Evolutionary conservation across 2,329 filamentous ascomycete species (phyloP).

Genomic region (Fonsecaea erecta): DNA sequence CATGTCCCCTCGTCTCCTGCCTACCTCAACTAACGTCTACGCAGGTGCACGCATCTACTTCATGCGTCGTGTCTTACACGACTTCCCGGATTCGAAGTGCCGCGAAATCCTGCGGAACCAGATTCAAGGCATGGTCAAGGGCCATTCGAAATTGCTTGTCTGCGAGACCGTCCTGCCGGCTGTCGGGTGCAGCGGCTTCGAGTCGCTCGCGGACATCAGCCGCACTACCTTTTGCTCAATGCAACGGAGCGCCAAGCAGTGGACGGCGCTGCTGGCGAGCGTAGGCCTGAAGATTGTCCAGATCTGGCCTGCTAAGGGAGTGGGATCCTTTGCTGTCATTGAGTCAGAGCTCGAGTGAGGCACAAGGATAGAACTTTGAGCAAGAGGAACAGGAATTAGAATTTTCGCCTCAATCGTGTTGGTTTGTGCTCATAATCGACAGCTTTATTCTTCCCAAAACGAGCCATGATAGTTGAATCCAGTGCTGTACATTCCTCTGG

Average conservation of each 20-base stretch:
- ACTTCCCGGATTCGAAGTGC: conserved; percentile 44
- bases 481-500: background rate
- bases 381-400: background rate
- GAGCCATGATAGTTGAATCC: background rate
- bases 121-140: conserved; percentile 36
- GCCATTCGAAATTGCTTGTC: conserved; percentile 39
- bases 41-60: conserved; percentile 46
- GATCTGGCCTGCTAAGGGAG: conserved; percentile 16
- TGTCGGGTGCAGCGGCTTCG: conserved; percentile 24
- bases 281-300: conserved; percentile 31
- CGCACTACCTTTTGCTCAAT: conserved; percentile 36
- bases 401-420: background rate
- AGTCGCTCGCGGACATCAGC: conserved; percentile 31
- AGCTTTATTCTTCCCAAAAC: background rate
- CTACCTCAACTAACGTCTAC: background rate
- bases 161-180: conserved; percentile 40
- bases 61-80: conserved; percentile 45
- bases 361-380: background rate
- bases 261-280: conserved; percentile 31
- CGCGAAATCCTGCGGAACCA: conserved; percentile 42
- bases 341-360: conserved; percentile 18
- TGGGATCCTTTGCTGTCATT: conserved; percentile 18
- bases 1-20: background rate
- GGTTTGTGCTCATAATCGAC: background rate
- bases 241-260: conserved; percentile 38